Conservation (phyloP, 176 grass and related monocot genomes). For the Oryza coarctata region DNA sequence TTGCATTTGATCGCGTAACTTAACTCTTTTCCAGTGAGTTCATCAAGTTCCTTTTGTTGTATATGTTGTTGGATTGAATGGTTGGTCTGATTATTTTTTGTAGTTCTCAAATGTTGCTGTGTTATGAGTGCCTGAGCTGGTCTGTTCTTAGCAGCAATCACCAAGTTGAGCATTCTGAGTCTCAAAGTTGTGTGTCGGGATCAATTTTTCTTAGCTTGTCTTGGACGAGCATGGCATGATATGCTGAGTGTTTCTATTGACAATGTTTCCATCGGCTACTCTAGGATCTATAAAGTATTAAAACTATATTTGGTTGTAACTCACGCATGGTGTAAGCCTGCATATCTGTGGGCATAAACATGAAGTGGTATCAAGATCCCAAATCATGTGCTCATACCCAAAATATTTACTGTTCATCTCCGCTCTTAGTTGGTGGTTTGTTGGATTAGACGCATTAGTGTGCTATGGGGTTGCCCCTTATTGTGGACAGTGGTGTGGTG, state of each 20-base stretch:
- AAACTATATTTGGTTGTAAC: not conserved
- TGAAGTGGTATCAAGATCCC: not conserved
- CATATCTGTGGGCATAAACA: not conserved
- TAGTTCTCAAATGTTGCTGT: not conserved
- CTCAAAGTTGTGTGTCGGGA: not conserved
- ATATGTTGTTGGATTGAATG: not conserved
- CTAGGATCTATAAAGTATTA: not conserved
- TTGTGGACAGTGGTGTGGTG: not conserved
- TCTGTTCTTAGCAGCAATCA: not conserved
- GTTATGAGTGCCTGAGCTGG: not conserved
- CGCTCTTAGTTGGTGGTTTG: not conserved
- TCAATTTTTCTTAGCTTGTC: conserved; percentile 4
- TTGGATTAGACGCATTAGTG: not conserved
- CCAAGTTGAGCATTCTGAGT: not conserved
- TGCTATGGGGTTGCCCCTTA: not conserved
- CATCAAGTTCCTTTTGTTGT: not conserved
- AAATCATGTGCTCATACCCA: not conserved
- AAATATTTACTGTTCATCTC: not conserved
- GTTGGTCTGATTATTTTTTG: not conserved
- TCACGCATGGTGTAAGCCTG: not conserved
- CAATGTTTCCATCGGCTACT: not conserved
- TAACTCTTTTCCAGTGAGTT: not conserved
- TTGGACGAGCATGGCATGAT: conserved; percentile 1
- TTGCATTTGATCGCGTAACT: not conserved
- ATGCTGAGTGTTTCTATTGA: not conserved